These are phyloP conservation scores for Biancaea sappan DNA, from an alignment of 306 rosid genomes.

Conservation along the genomic window DNA sequence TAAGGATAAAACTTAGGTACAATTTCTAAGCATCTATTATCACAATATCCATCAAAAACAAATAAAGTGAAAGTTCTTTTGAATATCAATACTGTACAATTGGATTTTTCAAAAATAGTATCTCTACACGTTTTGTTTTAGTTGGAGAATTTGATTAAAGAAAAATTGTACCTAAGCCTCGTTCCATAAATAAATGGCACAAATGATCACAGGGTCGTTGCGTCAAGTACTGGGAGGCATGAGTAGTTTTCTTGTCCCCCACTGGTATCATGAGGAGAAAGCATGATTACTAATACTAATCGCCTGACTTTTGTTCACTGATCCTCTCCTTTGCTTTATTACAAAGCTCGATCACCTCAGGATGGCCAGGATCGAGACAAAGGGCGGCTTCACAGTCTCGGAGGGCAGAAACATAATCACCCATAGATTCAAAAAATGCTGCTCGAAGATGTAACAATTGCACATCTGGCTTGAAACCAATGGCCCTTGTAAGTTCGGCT, in stretches of 20 bases:
- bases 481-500: conserved; percentile 72
- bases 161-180: background rate
- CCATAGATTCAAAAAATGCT: conserved; percentile 76
- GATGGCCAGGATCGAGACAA: conserved; percentile 72
- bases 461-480: conserved; percentile 74
- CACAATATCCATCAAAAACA: background rate
- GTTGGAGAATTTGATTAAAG: too few relatives aligned
- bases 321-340: conserved; percentile 50
- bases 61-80: background rate
- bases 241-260: conserved; percentile 40
- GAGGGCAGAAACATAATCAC: conserved; percentile 52
- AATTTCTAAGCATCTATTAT: background rate
- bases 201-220: conserved; percentile 31
- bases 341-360: conserved; percentile 66
- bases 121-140: background rate
- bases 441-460: conserved; percentile 91
- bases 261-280: conserved; percentile 30
- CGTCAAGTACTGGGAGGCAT: conserved; percentile 34
- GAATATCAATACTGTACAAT: background rate
- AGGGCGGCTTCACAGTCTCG: conserved; percentile 88
- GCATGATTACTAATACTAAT: conserved; percentile 1
- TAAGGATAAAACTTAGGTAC: background rate
- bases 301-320: conserved; percentile 44
- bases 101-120: background rate
- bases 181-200: conserved; percentile 16